These are phyloP conservation scores for Hebeloma cylindrosporum DNA, from an alignment of 768 basidiomycete species.

Conservation along the genomic window DNA sequence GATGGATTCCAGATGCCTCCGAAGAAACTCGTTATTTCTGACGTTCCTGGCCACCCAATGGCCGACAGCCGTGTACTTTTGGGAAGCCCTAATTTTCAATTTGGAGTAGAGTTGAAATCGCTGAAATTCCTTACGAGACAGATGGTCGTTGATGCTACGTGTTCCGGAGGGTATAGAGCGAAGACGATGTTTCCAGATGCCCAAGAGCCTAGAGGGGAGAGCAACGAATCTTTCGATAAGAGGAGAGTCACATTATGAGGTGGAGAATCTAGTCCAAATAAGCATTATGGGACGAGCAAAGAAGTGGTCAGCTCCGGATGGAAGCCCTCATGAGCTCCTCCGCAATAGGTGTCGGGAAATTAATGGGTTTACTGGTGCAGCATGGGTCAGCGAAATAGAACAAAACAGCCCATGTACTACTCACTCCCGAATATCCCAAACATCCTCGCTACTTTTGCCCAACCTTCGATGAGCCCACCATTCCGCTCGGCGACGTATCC, in stretches of 20 bases:
- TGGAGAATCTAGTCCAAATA: neutral
- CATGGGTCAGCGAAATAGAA: neutral
- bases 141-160: too few species aligned
- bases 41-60: too few species aligned
- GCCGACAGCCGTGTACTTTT: too few species aligned
- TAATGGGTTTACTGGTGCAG: conserved; percentile 46
- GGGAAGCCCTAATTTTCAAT: too few species aligned
- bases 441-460: conserved; percentile 85
- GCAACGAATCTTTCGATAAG: neutral
- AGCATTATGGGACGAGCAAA: neutral
- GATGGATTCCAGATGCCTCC: too few species aligned
- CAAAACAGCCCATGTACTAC: conserved; percentile 8
- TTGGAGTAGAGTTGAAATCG: too few species aligned
- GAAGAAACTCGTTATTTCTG: too few species aligned
- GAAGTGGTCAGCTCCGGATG: neutral
- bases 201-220: too few species aligned
- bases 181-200: too few species aligned
- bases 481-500: conserved; percentile 85
- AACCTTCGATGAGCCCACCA: conserved; percentile 89
- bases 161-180: too few species aligned
- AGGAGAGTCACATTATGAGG: neutral
- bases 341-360: conserved; percentile 46
- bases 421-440: conserved; percentile 88
- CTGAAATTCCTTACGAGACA: too few species aligned
- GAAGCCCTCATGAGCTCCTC: conserved; percentile 21